These are phyloP conservation scores for Neltuma alba DNA, from an alignment of 306 rosid species.

Conservation along the genomic window DNA sequence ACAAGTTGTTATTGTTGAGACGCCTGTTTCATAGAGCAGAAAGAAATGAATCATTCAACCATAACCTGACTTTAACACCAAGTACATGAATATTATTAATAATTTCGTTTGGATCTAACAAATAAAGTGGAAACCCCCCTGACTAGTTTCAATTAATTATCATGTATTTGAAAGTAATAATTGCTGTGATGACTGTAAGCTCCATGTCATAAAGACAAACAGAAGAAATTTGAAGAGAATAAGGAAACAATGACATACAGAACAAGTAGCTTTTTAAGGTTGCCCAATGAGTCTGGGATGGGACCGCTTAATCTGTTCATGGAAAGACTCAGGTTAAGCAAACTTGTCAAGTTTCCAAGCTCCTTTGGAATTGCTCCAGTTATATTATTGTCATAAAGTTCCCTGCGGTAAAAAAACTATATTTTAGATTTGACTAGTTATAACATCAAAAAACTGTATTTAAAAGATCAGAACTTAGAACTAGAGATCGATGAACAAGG, in stretches of 20 bases:
- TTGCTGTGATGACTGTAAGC: no score
- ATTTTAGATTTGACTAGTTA: background rate
- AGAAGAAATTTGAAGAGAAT: background rate
- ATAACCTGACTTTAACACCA: no score
- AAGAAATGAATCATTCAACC: no score
- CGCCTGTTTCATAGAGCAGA: no score
- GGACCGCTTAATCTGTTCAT: background rate
- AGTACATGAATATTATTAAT: no score
- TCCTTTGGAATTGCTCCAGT: background rate
- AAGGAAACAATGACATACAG: background rate
- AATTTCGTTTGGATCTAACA: no score
- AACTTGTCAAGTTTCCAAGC: conserved; percentile 14
- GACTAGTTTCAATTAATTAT: background rate
- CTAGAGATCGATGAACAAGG: no score
- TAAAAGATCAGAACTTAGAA: background rate
- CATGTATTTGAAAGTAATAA: no score
- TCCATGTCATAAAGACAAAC: no score
- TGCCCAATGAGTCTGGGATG: conserved; percentile 7
- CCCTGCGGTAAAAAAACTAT: background rate
- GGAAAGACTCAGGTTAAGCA: conserved; percentile 2
- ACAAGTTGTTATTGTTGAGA: no score
- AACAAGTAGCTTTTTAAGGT: background rate
- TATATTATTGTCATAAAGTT: background rate
- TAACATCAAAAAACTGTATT: background rate
- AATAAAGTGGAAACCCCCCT: background rate